phyloP scores from a whole-genome alignment of 2,329 filamentous ascomycete species.

The Penicillium sp. region DNA sequence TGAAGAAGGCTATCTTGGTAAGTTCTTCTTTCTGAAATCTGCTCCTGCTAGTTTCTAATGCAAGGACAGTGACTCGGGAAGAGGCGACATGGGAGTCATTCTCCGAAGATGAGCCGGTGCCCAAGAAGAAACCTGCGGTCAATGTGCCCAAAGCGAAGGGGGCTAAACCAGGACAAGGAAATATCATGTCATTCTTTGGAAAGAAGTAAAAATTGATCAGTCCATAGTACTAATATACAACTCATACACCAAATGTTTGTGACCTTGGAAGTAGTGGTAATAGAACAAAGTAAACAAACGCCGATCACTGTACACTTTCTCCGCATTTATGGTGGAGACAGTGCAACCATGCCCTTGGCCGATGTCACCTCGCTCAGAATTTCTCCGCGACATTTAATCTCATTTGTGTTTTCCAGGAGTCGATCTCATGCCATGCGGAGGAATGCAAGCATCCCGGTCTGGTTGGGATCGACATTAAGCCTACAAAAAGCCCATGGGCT shows the following conservation, averaged over 20 bases:
- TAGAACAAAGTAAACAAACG: conserved; percentile 11
- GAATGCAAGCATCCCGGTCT: conserved; percentile 22
- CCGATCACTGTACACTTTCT: conserved; percentile 17
- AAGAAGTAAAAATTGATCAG: conserved; percentile 62
- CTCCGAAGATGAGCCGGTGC: conserved; percentile 76
- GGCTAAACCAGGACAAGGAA: conserved; percentile 66
- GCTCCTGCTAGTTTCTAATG: conserved; percentile 7
- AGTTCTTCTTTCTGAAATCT: conserved; percentile 31
- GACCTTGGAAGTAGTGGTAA: neutral
- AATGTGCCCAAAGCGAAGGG: conserved; percentile 54
- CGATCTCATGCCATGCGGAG: neutral
- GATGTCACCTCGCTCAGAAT: conserved; percentile 22
- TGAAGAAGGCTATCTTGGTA: conserved; percentile 86
- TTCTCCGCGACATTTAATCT: conserved; percentile 8
- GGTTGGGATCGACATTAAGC: conserved; percentile 18
- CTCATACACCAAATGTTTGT: neutral
- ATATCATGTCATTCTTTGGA: conserved; percentile 87
- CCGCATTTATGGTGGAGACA: conserved; percentile 22
- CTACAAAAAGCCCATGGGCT: conserved; percentile 5
- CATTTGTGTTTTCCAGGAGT: neutral
- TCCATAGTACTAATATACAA: neutral
- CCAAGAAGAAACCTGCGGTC: conserved; percentile 50
- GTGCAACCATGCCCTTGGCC: conserved; percentile 11
- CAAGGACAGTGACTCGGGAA: conserved; percentile 73
- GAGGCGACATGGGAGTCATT: conserved; percentile 88